Evolutionary conservation across 2,329 filamentous ascomycete species (phyloP).

Genomic region (Botryotinia convoluta): DNA sequence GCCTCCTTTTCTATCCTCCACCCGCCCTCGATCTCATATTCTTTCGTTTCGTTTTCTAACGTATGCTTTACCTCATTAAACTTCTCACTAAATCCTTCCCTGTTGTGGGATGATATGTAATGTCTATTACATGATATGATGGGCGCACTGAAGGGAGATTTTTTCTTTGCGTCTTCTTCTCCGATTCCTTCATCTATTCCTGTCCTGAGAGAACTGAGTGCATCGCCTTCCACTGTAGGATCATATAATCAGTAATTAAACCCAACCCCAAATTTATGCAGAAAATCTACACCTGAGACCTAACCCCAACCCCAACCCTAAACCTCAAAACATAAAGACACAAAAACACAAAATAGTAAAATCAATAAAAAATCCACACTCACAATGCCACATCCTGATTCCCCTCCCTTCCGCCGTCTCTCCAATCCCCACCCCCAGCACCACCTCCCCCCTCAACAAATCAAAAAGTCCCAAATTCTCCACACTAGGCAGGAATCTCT

Average conservation of each 20-base stretch:
- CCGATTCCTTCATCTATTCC: neutral
- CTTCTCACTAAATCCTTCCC: conserved; percentile 19
- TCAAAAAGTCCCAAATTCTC: conserved; percentile 44
- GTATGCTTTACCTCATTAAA: conserved; percentile 18
- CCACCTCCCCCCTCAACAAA: conserved; percentile 37
- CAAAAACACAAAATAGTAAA: neutral
- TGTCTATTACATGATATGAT: conserved; percentile 23
- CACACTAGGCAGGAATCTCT: conserved; percentile 43
- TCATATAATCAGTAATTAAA: neutral
- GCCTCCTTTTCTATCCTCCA: conserved; percentile 29
- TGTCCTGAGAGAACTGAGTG: neutral
- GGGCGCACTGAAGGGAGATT: conserved; percentile 21
- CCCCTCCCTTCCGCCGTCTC: conserved; percentile 36
- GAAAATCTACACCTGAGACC: too few species aligned
- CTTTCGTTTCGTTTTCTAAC: conserved; percentile 22
- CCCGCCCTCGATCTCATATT: conserved; percentile 23
- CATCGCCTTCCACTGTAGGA: neutral
- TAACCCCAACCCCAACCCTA: too few species aligned
- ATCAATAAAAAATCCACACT: conserved; percentile 32
- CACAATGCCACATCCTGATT: conserved; percentile 43
- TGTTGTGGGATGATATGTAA: conserved; percentile 22
- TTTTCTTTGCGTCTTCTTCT: conserved; percentile 1
- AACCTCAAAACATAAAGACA: neutral
- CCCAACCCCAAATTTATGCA: neutral
- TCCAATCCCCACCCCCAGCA: conserved; percentile 26